Evolutionary conservation across 2,329 filamentous ascomycete genomes (phyloP).

Genomic region (Xylaria sp.): DNA sequence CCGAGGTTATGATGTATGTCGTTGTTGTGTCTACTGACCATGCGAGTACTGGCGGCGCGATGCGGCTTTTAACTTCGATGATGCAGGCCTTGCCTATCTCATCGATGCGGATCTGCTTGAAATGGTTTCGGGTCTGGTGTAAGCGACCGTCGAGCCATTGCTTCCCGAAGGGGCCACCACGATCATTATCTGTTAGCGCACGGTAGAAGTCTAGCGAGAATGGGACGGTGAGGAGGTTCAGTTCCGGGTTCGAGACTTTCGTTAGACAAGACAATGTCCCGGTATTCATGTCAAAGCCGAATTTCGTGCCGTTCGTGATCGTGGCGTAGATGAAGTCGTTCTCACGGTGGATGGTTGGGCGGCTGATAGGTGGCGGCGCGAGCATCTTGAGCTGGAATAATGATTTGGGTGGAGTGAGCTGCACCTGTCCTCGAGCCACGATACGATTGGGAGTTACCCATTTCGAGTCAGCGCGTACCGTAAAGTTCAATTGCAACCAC

Average conservation of each 20-base stretch:
- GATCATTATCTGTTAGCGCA: slow-evolving; percentile 73
- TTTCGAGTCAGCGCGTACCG: slow-evolving; percentile 53
- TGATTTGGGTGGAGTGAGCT: slow-evolving; percentile 50
- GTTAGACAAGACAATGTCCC: slow-evolving; percentile 58
- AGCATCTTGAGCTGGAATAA: slow-evolving; percentile 45
- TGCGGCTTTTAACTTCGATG: slow-evolving; percentile 60
- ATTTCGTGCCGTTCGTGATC: slow-evolving; percentile 51
- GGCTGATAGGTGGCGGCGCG: slow-evolving; percentile 28
- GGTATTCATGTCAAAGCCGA: slow-evolving; percentile 56
- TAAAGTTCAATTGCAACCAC: slow-evolving; percentile 62
- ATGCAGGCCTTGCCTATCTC: slow-evolving; percentile 49
- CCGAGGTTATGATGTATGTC: slow-evolving; percentile 64
- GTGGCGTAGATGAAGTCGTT: slow-evolving; percentile 49
- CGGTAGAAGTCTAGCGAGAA: slow-evolving; percentile 68
- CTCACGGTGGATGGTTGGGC: slow-evolving; percentile 43
- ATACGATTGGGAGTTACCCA: slow-evolving; percentile 65
- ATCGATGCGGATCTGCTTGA: slow-evolving; percentile 48
- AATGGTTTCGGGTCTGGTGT: slow-evolving; percentile 58
- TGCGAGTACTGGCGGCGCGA: slow-evolving; percentile 71
- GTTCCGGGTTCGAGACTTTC: slow-evolving; percentile 44
- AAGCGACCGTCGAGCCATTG: slow-evolving; percentile 65
- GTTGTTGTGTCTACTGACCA: slow-evolving; percentile 65
- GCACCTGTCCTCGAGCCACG: slow-evolving; percentile 62
- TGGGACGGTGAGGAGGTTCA: slow-evolving; percentile 58
- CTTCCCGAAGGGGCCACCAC: slow-evolving; percentile 62